Percentiles rank a stretch among this genome's conserved stretches.
These are phyloP conservation scores for Pichia nanzhaoensis DNA, from an alignment of 805 yeast genomes.

Conservation along the genomic window DNA sequence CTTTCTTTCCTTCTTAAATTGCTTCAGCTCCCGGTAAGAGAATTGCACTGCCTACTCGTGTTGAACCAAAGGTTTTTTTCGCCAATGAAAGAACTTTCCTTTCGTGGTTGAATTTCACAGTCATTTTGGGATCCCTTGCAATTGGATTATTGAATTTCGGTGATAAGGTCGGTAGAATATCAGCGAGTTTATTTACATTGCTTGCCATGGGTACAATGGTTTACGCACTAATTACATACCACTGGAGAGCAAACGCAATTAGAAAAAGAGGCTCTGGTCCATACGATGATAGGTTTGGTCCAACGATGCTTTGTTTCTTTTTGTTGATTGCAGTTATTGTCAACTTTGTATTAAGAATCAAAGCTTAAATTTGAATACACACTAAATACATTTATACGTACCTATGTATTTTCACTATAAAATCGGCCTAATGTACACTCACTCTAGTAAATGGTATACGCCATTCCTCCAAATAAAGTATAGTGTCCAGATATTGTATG, in stretches of 20 bases:
- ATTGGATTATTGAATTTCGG: conserved; percentile 96
- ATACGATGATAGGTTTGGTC: conserved; percentile 98
- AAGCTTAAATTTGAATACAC: conserved; percentile 31
- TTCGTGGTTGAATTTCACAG: conserved; percentile 99
- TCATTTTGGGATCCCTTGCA: conserved; percentile 92
- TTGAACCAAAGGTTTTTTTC: conserved; percentile 97
- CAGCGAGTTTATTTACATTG: conserved; percentile 90
- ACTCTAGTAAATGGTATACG: too few species aligned
- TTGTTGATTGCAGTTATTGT: conserved; percentile 88
- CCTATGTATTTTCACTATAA: neutral
- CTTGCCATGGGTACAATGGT: conserved; percentile 98
- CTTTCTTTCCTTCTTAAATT: neutral
- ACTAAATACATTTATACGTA: neutral
- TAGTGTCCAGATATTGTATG: too few species aligned
- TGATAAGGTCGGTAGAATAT: conserved; percentile 83
- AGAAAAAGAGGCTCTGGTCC: conserved; percentile 98
- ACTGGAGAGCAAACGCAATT: conserved; percentile 99
- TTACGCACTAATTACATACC: conserved; percentile 91
- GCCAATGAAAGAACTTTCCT: conserved; percentile 98
- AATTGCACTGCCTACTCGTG: conserved; percentile 95
- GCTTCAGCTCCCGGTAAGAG: conserved; percentile 54
- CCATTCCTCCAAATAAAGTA: too few species aligned
- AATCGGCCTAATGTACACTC: too few species aligned
- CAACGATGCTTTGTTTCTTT: conserved; percentile 94
- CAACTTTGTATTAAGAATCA: conserved; percentile 80